Conservation (phyloP, 2,329 filamentous ascomycete species). For the Phialophora chinensis region DNA sequence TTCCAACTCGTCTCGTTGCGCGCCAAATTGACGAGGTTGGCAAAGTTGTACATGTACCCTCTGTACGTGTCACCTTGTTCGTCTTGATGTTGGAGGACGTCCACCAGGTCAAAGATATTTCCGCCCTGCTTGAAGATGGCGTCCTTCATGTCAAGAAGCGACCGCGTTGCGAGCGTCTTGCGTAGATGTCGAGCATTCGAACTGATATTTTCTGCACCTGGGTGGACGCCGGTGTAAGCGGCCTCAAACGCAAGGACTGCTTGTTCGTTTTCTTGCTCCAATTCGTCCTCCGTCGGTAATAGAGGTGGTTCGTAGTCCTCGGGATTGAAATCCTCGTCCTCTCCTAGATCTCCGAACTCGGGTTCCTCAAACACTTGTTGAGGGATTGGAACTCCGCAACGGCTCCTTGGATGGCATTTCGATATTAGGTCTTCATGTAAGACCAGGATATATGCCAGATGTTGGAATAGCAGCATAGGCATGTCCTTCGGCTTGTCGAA, state of each 20-base stretch:
- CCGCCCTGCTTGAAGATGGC: conserved; percentile 26
- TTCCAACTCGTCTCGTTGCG: conserved; percentile 28
- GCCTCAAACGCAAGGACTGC: conserved; percentile 27
- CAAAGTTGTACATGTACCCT: conserved; percentile 36
- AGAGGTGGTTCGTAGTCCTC: conserved; percentile 13
- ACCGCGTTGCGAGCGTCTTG: background rate
- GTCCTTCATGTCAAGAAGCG: conserved; percentile 13
- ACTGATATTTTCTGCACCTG: conserved; percentile 22
- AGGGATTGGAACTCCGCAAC: conserved; percentile 22
- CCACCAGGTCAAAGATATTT: conserved; percentile 25
- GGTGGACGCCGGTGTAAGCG: conserved; percentile 28
- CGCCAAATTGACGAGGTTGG: conserved; percentile 27
- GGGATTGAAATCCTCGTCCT: conserved; percentile 23
- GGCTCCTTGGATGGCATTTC: conserved; percentile 33
- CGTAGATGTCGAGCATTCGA: conserved; percentile 29
- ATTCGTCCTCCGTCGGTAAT: conserved; percentile 24
- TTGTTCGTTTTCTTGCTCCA: conserved; percentile 25
- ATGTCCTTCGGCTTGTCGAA: conserved; percentile 26
- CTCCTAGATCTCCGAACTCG: conserved; percentile 6
- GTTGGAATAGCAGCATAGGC: conserved; percentile 30
- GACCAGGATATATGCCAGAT: conserved; percentile 35
- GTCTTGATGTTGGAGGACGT: conserved; percentile 19
- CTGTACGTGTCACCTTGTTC: conserved; percentile 16
- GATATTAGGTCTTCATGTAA: conserved; percentile 35
- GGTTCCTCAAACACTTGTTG: conserved; percentile 2